Evolutionary conservation across 1,284 basidiomycete species (phyloP), one percentile per base, ranked within the genome.

Genomic region (Pascua sp.): DNA sequence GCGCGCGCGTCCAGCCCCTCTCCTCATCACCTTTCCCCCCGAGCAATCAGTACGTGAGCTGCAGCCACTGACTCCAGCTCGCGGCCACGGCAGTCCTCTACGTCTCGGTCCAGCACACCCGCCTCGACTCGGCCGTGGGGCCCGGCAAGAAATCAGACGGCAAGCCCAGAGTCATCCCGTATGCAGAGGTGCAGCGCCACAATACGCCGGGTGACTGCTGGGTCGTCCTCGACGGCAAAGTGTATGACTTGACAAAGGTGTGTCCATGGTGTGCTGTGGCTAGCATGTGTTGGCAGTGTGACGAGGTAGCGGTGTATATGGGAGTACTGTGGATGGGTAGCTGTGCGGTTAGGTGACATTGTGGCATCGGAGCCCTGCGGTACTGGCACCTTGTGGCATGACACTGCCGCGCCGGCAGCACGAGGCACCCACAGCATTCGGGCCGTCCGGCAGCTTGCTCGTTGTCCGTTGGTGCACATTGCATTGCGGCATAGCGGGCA

Each of bases 211-310:
- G 81, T 24, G 78, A 78, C 49, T 91, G 90, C 75, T 94, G 91
- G 92, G 87, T 95, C 60, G 86, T 94, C 65, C 88, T 93, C 61
- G 80, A 83, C 36, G 74, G 75, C 5, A 72, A 74, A 16, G 71
- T 77, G 11, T 77, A 77, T 62, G 75, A 77, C 59, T 87, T 95
- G 55, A 94, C 91, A 11, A 86, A 89, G 13, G 93, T 95, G 16
- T 13, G 46, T 47, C 13, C 44, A 17, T 8, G 44, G 11, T 24
- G 10, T 24, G n/a, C 16, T 12, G 44, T 24, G 17, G 10, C 44
- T 45, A 8, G 9, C 18, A 7, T 3, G 13, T n/a, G 7, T 10
- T 1, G 24, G 24, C n/a, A n/a, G 24, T 32, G 24, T 7, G 24
- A 7, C 7, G 24, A 32, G 24, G 24, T 7, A 4, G 24, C 4